Conservation (phyloP, 179 eudicot genomes). For the Corrigiola litoralis region DNA sequence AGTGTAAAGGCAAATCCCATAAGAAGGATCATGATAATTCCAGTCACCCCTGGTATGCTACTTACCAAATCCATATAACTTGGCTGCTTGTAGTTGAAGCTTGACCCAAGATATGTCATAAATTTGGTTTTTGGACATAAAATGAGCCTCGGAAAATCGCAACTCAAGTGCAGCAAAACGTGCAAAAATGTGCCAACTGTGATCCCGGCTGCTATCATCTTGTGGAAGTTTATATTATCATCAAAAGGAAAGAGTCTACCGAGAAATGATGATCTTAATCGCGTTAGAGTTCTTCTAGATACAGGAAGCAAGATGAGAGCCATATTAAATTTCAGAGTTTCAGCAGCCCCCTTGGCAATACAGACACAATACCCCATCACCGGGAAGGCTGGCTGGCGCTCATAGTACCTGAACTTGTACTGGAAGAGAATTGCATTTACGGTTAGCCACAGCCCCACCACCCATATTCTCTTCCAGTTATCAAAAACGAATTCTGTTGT, state of each 20-base stretch:
- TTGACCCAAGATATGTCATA: slow-evolving; percentile 38
- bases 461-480: slow-evolving; percentile 77
- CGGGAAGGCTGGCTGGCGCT: slow-evolving; percentile 32
- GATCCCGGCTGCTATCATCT: slow-evolving; percentile 60
- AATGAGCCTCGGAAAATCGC: slow-evolving; percentile 55
- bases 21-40: slow-evolving; percentile 59
- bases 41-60: slow-evolving; percentile 60
- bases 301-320: slow-evolving; percentile 89
- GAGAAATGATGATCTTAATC: slow-evolving; percentile 68
- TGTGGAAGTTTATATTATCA: slow-evolving; percentile 93
- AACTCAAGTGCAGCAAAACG: slow-evolving; percentile 49
- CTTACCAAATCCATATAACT: slow-evolving; percentile 44
- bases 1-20: slow-evolving; percentile 76
- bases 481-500: slow-evolving; percentile 51
- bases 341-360: slow-evolving; percentile 85
- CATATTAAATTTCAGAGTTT: slow-evolving; percentile 90
- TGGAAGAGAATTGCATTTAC: slow-evolving; percentile 49
- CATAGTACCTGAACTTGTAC: slow-evolving; percentile 52
- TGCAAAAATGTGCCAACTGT: slow-evolving; percentile 52
- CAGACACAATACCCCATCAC: slow-evolving; percentile 85
- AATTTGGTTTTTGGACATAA: slow-evolving; percentile 42
- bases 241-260: slow-evolving; percentile 69
- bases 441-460: slow-evolving; percentile 50
- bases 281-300: slow-evolving; percentile 83
- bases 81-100: slow-evolving; percentile 56